phyloP scores from a whole-genome alignment of 139 green algal species.

The Nannochloris sp. region DNA sequence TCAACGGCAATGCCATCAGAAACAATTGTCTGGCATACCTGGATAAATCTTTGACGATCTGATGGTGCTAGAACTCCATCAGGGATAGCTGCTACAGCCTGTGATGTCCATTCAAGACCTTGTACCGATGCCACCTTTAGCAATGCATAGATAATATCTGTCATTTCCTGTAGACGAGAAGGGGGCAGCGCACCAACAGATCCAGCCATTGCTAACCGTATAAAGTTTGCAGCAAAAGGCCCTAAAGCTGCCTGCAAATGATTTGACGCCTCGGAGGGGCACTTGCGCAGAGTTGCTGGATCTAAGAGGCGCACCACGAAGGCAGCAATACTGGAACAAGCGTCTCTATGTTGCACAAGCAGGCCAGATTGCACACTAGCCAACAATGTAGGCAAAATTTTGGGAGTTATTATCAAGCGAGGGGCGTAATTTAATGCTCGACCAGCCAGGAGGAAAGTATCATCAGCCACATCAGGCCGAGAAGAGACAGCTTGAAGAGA shows the following conservation, averaged over 20 bases:
- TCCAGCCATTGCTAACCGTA: conserved; percentile 47
- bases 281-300: conserved; percentile 12
- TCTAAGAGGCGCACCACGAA: conserved; percentile 53
- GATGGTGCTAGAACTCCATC: conserved; percentile 22
- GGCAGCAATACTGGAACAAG: conserved; percentile 51
- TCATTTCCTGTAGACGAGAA: conserved; percentile 34
- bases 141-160: conserved; percentile 41
- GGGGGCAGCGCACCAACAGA: conserved; percentile 40
- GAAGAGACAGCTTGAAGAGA: conserved; percentile 30
- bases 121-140: conserved; percentile 19
- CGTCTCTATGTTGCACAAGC: conserved; percentile 60
- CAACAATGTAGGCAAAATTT: conserved; percentile 47
- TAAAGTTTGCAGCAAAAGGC: conserved; percentile 21
- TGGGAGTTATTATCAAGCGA: conserved; percentile 38
- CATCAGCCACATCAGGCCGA: conserved; percentile 61
- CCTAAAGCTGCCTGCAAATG: conserved; percentile 23
- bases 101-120: conserved; percentile 41
- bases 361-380: conserved; percentile 40
- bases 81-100: conserved; percentile 40
- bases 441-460: conserved; percentile 69
- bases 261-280: conserved; percentile 1
- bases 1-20: conserved; percentile 7
- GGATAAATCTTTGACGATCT: conserved; percentile 43
- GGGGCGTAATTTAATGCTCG: conserved; percentile 49
- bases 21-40: conserved; percentile 14